phyloP scores from a whole-genome alignment of 805 yeast species.

The Priceomyces carsonii region DNA sequence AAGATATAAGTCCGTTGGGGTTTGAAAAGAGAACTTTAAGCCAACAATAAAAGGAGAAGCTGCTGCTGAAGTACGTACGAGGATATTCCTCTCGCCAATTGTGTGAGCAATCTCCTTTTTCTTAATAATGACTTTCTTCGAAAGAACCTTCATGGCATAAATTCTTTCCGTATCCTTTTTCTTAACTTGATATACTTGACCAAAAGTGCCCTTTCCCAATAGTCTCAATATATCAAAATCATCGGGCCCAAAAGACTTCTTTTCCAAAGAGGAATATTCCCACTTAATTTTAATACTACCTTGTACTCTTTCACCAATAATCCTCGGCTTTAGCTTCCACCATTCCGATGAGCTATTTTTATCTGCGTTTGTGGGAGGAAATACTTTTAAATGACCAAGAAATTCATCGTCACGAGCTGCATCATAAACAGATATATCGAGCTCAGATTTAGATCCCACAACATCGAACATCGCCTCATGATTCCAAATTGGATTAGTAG shows the following conservation, averaged over 20 bases:
- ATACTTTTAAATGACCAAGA: conserved; percentile 78
- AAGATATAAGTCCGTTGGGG: conserved; percentile 86
- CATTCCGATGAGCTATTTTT: conserved; percentile 56
- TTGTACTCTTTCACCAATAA: conserved; percentile 69
- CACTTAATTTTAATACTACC: conserved; percentile 80
- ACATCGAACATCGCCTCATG: conserved; percentile 94
- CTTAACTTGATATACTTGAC: conserved; percentile 94
- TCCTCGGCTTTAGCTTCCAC: conserved; percentile 72
- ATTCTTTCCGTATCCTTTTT: conserved; percentile 87
- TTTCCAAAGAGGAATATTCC: conserved; percentile 65
- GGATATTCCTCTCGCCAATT: conserved; percentile 92
- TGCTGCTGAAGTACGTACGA: conserved; percentile 88
- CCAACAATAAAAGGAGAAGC: conserved; percentile 94
- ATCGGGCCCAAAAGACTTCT: conserved; percentile 85
- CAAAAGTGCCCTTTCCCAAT: conserved; percentile 95
- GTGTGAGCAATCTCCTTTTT: conserved; percentile 98
- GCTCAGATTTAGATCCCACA: conserved; percentile 76
- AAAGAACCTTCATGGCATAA: conserved; percentile 96
- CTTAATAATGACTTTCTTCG: conserved; percentile 92
- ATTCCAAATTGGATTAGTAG: conserved; percentile 81
- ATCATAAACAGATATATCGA: conserved; percentile 91
- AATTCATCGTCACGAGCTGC: conserved; percentile 78
- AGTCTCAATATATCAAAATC: conserved; percentile 91
- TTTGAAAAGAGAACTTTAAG: conserved; percentile 93
- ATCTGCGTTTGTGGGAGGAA: conserved; percentile 53